Conservation (phyloP, 1,284 basidiomycete species). For the Leccinum pachyderme region DNA sequence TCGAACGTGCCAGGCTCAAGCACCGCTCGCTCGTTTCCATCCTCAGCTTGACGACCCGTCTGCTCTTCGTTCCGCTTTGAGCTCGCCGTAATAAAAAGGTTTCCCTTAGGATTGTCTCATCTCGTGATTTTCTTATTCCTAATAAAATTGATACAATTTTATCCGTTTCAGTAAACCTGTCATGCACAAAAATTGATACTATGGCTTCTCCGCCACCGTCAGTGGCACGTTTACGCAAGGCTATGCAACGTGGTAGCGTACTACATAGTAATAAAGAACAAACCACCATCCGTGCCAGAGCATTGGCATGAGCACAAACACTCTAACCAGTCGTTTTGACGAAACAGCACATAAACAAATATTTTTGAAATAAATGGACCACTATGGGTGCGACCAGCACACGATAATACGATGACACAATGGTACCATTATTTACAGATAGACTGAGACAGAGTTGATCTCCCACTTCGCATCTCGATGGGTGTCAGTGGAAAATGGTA, state of each 20-base stretch:
- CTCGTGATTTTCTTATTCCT: too few species aligned
- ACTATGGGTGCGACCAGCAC: not conserved
- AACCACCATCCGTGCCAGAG: not conserved
- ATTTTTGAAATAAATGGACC: not conserved
- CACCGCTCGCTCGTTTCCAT: not conserved
- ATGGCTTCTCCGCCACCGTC: not conserved
- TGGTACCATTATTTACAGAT: not conserved
- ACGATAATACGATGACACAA: not conserved
- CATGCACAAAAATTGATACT: not conserved
- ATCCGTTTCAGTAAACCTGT: not conserved
- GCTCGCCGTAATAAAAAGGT: not conserved
- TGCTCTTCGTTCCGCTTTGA: not conserved
- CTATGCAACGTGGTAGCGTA: too few species aligned
- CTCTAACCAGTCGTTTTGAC: not conserved
- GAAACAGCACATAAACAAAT: not conserved
- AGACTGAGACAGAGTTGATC: constrained; percentile 14
- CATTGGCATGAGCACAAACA: not conserved
- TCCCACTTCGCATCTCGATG: constrained; percentile 54
- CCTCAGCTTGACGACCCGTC: not conserved
- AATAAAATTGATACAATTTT: too few species aligned
- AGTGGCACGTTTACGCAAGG: not conserved
- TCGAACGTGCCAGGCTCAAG: not conserved
- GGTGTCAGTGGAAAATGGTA: constrained; percentile 3
- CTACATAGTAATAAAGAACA: too few species aligned
- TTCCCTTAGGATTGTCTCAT: too few species aligned